phyloP scores from a whole-genome alignment of 306 rosid genomes.

The Luffa aegyptiaca region DNA sequence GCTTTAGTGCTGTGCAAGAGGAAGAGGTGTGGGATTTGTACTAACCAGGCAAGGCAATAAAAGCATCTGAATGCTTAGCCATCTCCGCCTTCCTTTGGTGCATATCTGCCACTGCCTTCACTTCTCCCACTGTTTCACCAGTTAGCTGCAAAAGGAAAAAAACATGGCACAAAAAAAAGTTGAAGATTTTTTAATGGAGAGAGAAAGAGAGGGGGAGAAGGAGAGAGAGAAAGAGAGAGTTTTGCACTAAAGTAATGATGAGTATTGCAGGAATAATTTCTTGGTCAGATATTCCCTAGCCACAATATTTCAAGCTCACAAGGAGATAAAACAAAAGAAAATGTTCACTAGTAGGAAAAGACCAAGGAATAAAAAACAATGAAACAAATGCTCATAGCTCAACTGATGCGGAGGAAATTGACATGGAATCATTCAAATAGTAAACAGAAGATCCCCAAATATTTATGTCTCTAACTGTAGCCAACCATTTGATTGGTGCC shows the following conservation, averaged over 20 bases:
- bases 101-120: slow-evolving; percentile 96
- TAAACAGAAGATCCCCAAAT: slow-evolving; percentile 4
- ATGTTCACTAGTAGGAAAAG: slow-evolving; percentile 6
- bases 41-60: slow-evolving; percentile 96
- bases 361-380: slow-evolving; percentile 13
- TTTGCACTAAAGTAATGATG: slow-evolving; percentile 14
- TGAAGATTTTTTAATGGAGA: background rate
- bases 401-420: background rate
- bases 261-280: background rate
- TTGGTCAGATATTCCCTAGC: slow-evolving; percentile 13
- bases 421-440: slow-evolving; percentile 1
- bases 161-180: background rate
- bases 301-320: background rate
- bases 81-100: slow-evolving; percentile 99
- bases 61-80: slow-evolving; percentile 93
- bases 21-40: background rate
- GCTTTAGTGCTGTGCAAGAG: background rate
- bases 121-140: slow-evolving; percentile 96
- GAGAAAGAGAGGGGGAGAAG: background rate
- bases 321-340: slow-evolving; percentile 2
- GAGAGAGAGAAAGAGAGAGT: slow-evolving; percentile 9
- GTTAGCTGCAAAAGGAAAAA: slow-evolving; percentile 49
- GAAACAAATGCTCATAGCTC: background rate
- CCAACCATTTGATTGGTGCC: slow-evolving; percentile 6
- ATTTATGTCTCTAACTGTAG: slow-evolving; percentile 1